Evolutionary conservation across 768 basidiomycete genomes (phyloP).

Genomic region (Tricholoma terreum): DNA sequence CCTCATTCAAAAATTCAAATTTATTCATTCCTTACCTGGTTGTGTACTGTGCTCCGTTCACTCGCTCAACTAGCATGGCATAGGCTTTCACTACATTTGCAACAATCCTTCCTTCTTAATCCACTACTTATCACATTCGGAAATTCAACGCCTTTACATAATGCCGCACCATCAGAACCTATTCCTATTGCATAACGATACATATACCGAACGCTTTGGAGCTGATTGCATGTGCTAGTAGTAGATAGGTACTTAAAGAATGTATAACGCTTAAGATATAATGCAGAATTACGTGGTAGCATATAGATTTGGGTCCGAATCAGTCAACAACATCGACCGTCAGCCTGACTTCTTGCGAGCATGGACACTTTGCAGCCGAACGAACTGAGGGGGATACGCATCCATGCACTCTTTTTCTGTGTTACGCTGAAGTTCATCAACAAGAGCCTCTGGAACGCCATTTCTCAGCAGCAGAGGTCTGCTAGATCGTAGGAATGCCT

Average conservation of each 20-base stretch:
- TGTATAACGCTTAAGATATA: background rate
- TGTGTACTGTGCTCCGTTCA: no score
- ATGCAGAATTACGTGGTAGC: background rate
- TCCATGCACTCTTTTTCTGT: constrained; percentile 51
- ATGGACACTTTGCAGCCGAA: constrained; percentile 59
- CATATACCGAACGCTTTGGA: background rate
- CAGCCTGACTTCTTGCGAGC: constrained; percentile 44
- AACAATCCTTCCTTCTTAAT: no score
- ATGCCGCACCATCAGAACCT: background rate
- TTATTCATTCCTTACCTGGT: background rate
- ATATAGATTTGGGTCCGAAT: background rate
- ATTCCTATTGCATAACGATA: background rate
- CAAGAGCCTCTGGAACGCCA: constrained; percentile 51
- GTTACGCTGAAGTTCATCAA: constrained; percentile 52
- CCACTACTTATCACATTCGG: no score
- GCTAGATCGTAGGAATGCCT: constrained; percentile 66
- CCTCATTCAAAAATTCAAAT: background rate
- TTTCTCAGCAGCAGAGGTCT: constrained; percentile 66
- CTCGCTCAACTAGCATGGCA: no score
- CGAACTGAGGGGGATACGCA: constrained; percentile 44
- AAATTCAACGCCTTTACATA: no score
- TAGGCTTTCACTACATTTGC: no score
- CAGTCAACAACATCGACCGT: background rate
- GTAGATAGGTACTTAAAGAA: background rate
- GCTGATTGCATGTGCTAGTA: background rate